phyloP scores from a whole-genome alignment of 768 basidiomycete species.

The Psilocybe azurescens region DNA sequence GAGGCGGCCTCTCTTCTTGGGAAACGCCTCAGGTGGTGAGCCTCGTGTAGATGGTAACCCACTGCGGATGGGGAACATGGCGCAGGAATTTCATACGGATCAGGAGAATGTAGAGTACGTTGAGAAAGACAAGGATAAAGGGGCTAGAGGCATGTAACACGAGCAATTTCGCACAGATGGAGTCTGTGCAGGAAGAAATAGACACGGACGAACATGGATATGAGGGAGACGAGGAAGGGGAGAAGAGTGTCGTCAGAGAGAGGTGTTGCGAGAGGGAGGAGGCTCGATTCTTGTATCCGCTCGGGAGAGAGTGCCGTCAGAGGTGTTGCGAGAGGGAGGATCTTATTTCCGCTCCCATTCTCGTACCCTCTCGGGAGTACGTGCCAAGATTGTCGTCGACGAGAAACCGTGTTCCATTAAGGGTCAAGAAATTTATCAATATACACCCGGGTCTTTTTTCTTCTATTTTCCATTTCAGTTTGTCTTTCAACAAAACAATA shows the following conservation, averaged over 20 bases:
- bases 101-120: slow-evolving; percentile 35
- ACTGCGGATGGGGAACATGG: neutral
- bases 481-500: too few species aligned
- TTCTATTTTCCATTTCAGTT: too few species aligned
- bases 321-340: too few species aligned
- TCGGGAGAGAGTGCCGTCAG: slow-evolving; percentile 70
- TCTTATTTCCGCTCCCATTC: too few species aligned
- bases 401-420: too few species aligned
- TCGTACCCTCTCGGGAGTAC: too few species aligned
- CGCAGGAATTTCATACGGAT: slow-evolving; percentile 22
- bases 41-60: too few species aligned
- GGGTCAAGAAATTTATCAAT: too few species aligned
- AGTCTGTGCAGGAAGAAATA: slow-evolving; percentile 57
- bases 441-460: too few species aligned
- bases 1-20: slow-evolving; percentile 83
- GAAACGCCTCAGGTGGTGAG: slow-evolving; percentile 29
- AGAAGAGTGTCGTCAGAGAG: slow-evolving; percentile 24
- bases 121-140: slow-evolving; percentile 54
- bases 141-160: slow-evolving; percentile 92
- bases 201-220: slow-evolving; percentile 37
- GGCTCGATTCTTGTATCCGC: slow-evolving; percentile 1
- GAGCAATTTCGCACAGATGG: slow-evolving; percentile 94
- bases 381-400: too few species aligned
- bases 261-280: slow-evolving; percentile 37
- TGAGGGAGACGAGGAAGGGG: slow-evolving; percentile 24